A percentile compares a stretch with the other conserved stretches of the same genome.
Conservation (phyloP, 805 yeast species). For the Geotrichum ghanense region DNA sequence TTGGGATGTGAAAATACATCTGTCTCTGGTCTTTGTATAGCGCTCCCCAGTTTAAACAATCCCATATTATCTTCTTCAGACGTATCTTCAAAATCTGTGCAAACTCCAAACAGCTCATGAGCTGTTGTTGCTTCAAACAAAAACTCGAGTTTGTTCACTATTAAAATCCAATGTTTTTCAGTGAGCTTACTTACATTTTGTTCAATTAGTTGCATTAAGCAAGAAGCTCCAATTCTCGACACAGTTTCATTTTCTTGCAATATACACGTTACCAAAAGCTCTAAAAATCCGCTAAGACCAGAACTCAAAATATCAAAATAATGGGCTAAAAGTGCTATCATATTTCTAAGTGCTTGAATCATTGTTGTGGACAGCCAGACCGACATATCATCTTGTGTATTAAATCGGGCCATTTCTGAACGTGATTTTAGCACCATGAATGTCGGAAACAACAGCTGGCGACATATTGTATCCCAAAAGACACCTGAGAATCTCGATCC, state of each 20-base stretch:
- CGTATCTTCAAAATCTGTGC: conserved; percentile 27
- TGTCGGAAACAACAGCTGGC: conserved; percentile 79
- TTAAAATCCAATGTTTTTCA: conserved; percentile 60
- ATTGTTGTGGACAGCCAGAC: conserved; percentile 96
- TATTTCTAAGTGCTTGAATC: conserved; percentile 85
- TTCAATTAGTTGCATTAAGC: conserved; percentile 66
- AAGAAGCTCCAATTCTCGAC: conserved; percentile 86
- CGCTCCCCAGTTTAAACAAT: background rate
- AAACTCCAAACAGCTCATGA: conserved; percentile 49
- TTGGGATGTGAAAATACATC: conserved; percentile 3
- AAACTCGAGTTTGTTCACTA: conserved; percentile 51
- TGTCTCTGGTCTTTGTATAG: conserved; percentile 4
- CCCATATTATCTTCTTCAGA: conserved; percentile 6
- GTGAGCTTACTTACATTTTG: conserved; percentile 59
- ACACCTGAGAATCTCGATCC: conserved; percentile 64
- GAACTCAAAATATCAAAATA: conserved; percentile 68
- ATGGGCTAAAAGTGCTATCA: conserved; percentile 72
- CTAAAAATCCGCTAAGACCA: conserved; percentile 68
- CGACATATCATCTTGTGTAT: conserved; percentile 71
- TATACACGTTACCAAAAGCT: conserved; percentile 71
- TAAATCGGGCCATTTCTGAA: conserved; percentile 59
- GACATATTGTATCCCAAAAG: conserved; percentile 78
- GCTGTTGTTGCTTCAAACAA: conserved; percentile 82
- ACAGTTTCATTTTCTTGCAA: conserved; percentile 96
- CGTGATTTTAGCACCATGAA: conserved; percentile 68